Conservation (phyloP, 495 filamentous ascomycete species). For the Penicillium turbatum region DNA sequence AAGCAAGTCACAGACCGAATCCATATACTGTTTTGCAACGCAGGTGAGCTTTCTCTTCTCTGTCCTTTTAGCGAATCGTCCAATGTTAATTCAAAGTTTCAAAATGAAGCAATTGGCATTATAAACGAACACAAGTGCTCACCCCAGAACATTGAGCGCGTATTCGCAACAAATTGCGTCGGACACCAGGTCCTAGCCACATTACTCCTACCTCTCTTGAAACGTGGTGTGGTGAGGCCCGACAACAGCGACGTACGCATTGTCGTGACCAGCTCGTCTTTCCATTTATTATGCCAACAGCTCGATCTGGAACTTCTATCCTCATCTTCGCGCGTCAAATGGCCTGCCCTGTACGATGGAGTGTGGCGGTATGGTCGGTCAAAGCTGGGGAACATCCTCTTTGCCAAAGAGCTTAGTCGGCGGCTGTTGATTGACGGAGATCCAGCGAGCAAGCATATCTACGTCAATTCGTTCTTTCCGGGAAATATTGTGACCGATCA, state of each 20-base stretch:
- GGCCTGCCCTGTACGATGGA: conserved; percentile 15
- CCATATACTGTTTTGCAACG: conserved; percentile 41
- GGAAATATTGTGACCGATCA: conserved; percentile 39
- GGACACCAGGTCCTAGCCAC: conserved; percentile 35
- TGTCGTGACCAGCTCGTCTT: conserved; percentile 28
- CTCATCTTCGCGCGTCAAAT: conserved; percentile 15
- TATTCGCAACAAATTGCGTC: conserved; percentile 40
- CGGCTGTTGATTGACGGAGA: conserved; percentile 17
- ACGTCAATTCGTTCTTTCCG: conserved; percentile 38
- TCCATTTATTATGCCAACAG: conserved; percentile 23
- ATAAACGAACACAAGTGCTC: conserved; percentile 22
- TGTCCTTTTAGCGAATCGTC: background rate
- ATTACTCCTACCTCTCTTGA: conserved; percentile 32
- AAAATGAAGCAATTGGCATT: conserved; percentile 5
- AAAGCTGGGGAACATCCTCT: conserved; percentile 45
- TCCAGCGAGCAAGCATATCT: conserved; percentile 23
- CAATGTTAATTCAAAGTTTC: background rate
- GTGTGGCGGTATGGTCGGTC: conserved; percentile 37
- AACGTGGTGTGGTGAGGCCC: conserved; percentile 11
- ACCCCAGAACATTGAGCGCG: conserved; percentile 28
- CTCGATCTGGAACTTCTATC: conserved; percentile 25
- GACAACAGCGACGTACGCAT: conserved; percentile 23
- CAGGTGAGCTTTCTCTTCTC: conserved; percentile 20
- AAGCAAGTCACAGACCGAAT: conserved; percentile 20
- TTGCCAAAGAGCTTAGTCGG: conserved; percentile 31